Base-by-base conservation (phyloP, 306 rosid species). In the Argentina anserina region DNA sequence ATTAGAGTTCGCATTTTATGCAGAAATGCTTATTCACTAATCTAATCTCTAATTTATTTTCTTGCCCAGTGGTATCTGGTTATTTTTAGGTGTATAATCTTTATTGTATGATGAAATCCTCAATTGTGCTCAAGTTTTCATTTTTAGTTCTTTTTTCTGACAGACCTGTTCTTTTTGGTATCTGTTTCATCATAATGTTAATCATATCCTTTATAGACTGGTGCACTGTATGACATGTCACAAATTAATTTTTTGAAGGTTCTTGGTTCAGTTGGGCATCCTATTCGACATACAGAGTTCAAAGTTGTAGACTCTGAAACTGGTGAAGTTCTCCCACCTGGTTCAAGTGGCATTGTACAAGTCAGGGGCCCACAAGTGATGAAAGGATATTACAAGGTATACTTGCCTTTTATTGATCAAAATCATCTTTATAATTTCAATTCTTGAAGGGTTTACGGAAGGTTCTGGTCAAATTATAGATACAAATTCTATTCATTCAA, bases 321-420 rank as follows among this genome's bases (percentile, higher is more conserved):
- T 47, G 88, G 82, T 71, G 86, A 85, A 78, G 87, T 77, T 79
- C 92, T 91, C 69, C 89, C 92, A 62, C 90, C 87, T 78, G 98
- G 98, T 64, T 81, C 89, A 77, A 89, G 80, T 79, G 98, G 98
- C 26, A 81, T 89, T 55, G 84, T 93, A 73, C 89, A 89, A 81
- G 89, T 71, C 42, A 84, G 84, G 77, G 98, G 98, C 41, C 96
- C 97, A 36, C 94, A 70, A 77, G 88, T 93, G 79, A 93, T 91
- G 97, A 87, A 84, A 78, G 98, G 98, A 71, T 93, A 93, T 86
- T 91, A 84, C 77, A 90, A 93, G 97, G 98, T 93, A 82, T 71
- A 46, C 67, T 75, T 74, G 69, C 14, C 14, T 49, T 52, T 45
- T 8, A 31, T 61, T 62, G 31, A 47, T 47, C 63, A 64, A 23